Evolutionary conservation across 768 basidiomycete species (phyloP).

Genomic region (Termitomyces sp.): DNA sequence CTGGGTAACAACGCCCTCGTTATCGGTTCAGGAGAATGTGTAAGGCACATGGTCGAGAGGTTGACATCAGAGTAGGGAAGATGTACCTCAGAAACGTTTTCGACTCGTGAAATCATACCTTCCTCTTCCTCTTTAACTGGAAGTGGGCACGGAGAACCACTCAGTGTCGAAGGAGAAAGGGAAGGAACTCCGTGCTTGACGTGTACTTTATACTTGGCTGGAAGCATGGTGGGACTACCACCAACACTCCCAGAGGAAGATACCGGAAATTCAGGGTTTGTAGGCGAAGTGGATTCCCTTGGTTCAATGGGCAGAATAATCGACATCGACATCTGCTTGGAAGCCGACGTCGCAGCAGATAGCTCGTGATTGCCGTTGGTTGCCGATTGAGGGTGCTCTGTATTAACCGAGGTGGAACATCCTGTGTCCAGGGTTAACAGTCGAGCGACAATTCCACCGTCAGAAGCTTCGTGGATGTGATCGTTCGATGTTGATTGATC

Average conservation of each 20-base stretch:
- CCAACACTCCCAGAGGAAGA: not conserved
- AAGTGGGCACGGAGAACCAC: not conserved
- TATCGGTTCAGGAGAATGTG: not conserved
- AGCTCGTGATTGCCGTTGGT: not conserved
- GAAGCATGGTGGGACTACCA: not conserved
- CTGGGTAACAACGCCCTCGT: not conserved
- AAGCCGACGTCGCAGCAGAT: not conserved
- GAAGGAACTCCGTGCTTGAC: not conserved
- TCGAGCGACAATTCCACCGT: conserved; percentile 16
- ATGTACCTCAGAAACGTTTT: not conserved
- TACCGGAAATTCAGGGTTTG: not conserved
- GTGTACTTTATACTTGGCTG: not conserved
- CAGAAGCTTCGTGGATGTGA: not conserved
- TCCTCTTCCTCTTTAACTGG: not conserved
- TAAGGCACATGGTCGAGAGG: not conserved
- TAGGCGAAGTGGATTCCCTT: not conserved
- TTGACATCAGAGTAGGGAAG: not conserved
- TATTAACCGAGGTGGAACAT: not conserved
- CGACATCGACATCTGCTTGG: not conserved
- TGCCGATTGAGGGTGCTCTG: not conserved
- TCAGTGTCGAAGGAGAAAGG: not conserved
- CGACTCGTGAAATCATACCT: not conserved
- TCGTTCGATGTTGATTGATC: not conserved
- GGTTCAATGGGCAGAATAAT: not conserved
- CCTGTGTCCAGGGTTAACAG: not conserved